Evolutionary conservation across 176 grass and related monocot genomes (phyloP).

Genomic region (Chloris gayana): DNA sequence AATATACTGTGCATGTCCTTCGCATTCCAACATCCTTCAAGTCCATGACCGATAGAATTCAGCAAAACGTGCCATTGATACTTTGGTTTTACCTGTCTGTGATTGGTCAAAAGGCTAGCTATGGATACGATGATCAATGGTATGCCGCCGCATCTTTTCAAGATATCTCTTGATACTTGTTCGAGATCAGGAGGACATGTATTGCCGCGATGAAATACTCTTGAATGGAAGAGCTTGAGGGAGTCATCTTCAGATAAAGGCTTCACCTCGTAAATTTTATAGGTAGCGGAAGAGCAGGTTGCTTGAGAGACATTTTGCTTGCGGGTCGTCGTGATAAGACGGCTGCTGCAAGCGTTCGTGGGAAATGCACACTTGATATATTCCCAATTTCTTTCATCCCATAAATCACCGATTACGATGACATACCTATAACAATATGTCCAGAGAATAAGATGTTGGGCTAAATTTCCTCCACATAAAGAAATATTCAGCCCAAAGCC

Average conservation of each 20-base stretch:
- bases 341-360: neutral
- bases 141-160: neutral
- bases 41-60: neutral
- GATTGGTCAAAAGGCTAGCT: neutral
- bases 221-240: no score
- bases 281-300: no score
- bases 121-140: neutral
- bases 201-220: no score
- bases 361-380: neutral
- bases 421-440: neutral
- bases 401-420: conserved; percentile 9
- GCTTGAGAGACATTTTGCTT: neutral
- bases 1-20: neutral
- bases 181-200: neutral
- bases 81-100: neutral
- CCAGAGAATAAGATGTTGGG: no score
- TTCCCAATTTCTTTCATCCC: neutral
- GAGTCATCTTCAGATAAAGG: no score
- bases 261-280: no score
- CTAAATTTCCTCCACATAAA: no score
- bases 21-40: no score
- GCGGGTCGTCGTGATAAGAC: neutral
- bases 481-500: no score
- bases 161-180: neutral
- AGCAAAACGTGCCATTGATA: neutral